phyloP scores from a whole-genome alignment of 2,329 filamentous ascomycete genomes.

The Aschersonia sp. region DNA sequence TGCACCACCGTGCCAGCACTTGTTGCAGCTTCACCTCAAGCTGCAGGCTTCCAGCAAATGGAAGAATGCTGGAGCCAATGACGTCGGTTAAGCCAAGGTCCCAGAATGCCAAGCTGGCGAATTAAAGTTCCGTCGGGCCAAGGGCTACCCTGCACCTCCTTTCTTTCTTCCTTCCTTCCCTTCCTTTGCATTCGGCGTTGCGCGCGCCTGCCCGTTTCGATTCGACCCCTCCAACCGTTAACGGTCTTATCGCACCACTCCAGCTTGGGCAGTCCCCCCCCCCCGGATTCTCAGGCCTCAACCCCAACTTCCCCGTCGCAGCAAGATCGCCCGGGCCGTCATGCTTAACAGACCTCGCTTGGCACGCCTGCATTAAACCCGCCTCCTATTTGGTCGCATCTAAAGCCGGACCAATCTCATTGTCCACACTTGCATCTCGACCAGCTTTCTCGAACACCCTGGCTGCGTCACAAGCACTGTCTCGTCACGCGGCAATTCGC shows the following conservation, averaged over 20 bases:
- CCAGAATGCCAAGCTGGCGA: no score
- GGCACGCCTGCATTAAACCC: background rate
- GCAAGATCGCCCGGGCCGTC: background rate
- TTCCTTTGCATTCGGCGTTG: background rate
- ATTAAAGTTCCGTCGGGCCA: no score
- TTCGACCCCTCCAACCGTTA: no score
- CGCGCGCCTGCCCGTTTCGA: no score
- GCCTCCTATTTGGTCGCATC: background rate
- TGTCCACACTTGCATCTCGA: background rate
- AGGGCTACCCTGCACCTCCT: background rate
- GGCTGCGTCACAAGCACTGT: background rate
- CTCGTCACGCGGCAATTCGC: constrained; percentile 3
- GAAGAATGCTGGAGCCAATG: no score
- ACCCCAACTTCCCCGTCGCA: background rate
- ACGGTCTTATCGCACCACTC: no score
- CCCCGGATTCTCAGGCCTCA: background rate
- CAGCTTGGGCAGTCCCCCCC: no score
- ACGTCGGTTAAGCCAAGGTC: no score
- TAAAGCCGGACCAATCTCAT: background rate
- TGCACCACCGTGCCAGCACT: no score
- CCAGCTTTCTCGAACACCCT: background rate
- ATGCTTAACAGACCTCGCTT: background rate
- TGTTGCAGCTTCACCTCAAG: no score
- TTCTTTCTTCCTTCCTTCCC: background rate
- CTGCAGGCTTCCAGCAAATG: no score